Conservation (phyloP, 805 yeast genomes). For the Ogataea polymorpha region DNA sequence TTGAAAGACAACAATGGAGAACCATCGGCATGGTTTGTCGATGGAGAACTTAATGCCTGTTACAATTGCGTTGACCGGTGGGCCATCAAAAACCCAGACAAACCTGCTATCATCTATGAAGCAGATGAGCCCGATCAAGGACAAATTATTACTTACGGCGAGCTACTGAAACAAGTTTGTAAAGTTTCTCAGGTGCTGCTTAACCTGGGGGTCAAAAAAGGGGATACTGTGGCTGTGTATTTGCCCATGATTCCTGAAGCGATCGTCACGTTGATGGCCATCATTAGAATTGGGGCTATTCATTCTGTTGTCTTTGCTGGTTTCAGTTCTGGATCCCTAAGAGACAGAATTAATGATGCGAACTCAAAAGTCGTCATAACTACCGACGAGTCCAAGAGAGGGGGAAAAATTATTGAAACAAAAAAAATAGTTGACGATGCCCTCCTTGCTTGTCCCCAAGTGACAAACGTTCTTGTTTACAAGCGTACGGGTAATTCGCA, state of each 20-base stretch:
- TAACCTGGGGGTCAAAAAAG: constrained; percentile 67
- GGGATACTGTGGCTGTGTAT: constrained; percentile 83
- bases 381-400: constrained; percentile 79
- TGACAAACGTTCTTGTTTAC: constrained; percentile 66
- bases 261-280: constrained; percentile 69
- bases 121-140: constrained; percentile 75
- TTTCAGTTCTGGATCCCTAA: constrained; percentile 66
- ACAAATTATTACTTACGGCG: constrained; percentile 61
- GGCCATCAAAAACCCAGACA: constrained; percentile 67
- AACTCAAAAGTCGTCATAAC: constrained; percentile 70
- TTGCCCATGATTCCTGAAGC: constrained; percentile 88
- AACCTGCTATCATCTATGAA: constrained; percentile 74
- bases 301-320: constrained; percentile 89
- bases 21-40: constrained; percentile 70
- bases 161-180: constrained; percentile 66
- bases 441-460: constrained; percentile 60
- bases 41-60: constrained; percentile 76
- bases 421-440: constrained; percentile 85
- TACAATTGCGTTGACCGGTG: constrained; percentile 83
- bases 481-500: constrained; percentile 66
- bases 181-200: constrained; percentile 68
- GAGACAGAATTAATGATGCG: constrained; percentile 72
- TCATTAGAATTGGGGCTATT: constrained; percentile 76
- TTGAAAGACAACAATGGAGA: constrained; percentile 48
- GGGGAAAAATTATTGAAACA: constrained; percentile 77